Evolutionary conservation across 2,329 filamentous ascomycete genomes (phyloP).

Genomic region (Penicillium sp.): DNA sequence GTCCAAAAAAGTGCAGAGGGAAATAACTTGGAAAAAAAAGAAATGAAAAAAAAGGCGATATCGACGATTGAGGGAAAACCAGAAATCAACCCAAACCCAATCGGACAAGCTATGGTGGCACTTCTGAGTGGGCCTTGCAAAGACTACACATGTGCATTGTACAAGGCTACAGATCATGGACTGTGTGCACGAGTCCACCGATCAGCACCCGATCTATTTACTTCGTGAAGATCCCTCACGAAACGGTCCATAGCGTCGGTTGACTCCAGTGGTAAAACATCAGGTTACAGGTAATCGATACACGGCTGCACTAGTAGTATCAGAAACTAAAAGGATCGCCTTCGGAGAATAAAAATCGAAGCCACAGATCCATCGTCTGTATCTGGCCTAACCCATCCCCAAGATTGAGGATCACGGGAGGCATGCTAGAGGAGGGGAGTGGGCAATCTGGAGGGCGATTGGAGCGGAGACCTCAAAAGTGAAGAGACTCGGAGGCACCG

Average conservation of each 20-base stretch:
- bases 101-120: background rate
- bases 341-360: constrained; percentile 12
- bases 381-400: constrained; percentile 6
- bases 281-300: constrained; percentile 8
- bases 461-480: background rate
- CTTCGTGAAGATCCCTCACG: constrained; percentile 8
- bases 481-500: background rate
- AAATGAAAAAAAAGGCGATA: no score
- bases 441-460: no score
- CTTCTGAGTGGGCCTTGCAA: background rate
- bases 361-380: constrained; percentile 16
- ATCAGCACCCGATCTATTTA: constrained; percentile 10
- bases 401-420: background rate
- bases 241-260: constrained; percentile 8
- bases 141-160: background rate
- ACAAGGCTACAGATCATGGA: constrained; percentile 3
- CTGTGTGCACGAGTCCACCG: constrained; percentile 4
- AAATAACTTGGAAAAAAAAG: background rate
- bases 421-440: no score
- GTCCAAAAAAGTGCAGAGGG: background rate
- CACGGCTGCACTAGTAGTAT: background rate
- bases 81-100: background rate
- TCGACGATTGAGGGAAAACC: background rate
- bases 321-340: constrained; percentile 14
- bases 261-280: constrained; percentile 5